Evolutionary conservation across 2,329 filamentous ascomycete genomes (phyloP).

Genomic region (Piedraia hortae): DNA sequence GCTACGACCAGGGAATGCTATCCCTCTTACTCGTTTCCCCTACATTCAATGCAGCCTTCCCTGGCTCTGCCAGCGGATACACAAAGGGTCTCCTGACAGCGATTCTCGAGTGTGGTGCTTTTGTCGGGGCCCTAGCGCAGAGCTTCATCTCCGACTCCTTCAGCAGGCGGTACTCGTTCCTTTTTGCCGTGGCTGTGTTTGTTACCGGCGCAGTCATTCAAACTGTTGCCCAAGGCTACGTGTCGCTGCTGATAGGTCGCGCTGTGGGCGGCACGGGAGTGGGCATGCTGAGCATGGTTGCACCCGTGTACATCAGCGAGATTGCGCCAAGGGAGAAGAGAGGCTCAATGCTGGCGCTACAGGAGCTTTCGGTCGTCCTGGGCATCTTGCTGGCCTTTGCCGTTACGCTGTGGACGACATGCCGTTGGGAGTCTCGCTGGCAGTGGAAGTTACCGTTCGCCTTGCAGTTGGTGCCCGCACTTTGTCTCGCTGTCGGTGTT

Average conservation of each 20-base stretch:
- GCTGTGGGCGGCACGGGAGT: constrained; percentile 12
- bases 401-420: constrained; percentile 10
- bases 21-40: constrained; percentile 19
- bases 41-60: constrained; percentile 17
- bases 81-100: constrained; percentile 17
- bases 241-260: constrained; percentile 10
- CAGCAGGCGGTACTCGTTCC: constrained; percentile 18
- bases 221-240: constrained; percentile 9
- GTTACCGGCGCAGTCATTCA: constrained; percentile 20
- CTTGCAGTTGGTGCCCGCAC: constrained; percentile 17
- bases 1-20: constrained; percentile 16
- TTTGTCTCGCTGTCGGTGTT: constrained; percentile 11
- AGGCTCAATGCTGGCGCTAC: constrained; percentile 20
- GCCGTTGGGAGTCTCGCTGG: not conserved
- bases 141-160: constrained; percentile 16
- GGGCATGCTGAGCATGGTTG: constrained; percentile 13
- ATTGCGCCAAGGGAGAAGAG: constrained; percentile 15
- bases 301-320: constrained; percentile 14
- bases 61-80: constrained; percentile 10
- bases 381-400: constrained; percentile 24
- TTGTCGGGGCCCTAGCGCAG: constrained; percentile 12
- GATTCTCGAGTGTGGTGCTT: constrained; percentile 17
- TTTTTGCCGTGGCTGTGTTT: constrained; percentile 15
- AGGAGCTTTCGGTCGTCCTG: constrained; percentile 20
- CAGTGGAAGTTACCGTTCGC: constrained; percentile 17